phyloP scores from a whole-genome alignment of 2,329 filamentous ascomycete species.

The Xylariomycetidae sp. region DNA sequence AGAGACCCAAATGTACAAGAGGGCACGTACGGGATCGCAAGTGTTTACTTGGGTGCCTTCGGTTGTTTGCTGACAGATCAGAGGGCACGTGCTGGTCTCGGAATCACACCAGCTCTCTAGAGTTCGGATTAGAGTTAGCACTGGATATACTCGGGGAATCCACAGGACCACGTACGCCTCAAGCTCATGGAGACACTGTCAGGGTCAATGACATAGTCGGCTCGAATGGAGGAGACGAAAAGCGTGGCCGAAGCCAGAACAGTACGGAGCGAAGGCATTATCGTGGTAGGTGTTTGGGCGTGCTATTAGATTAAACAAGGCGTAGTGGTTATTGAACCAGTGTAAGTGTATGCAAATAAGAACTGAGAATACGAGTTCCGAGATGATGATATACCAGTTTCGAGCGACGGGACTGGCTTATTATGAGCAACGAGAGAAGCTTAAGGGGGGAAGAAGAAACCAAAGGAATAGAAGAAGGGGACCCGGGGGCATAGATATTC shows the following conservation, averaged over 20 bases:
- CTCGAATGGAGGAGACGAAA: conserved; percentile 46
- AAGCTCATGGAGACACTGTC: conserved; percentile 45
- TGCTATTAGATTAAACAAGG: conserved; percentile 1
- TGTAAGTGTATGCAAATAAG: no score
- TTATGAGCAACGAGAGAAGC: no score
- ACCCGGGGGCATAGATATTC: no score
- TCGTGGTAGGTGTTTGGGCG: conserved; percentile 1
- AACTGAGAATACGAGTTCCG: no score
- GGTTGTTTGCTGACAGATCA: conserved; percentile 61
- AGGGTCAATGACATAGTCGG: conserved; percentile 58
- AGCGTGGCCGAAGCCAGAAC: conserved; percentile 49
- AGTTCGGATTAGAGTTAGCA: conserved; percentile 10
- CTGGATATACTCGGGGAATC: neutral
- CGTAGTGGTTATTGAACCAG: conserved; percentile 11
- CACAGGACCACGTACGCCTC: conserved; percentile 43
- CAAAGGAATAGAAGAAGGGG: no score
- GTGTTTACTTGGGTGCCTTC: conserved; percentile 53
- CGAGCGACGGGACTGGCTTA: no score
- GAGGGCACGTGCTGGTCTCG: conserved; percentile 59
- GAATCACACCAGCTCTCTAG: conserved; percentile 57
- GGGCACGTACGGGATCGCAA: conserved; percentile 56
- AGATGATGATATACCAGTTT: no score
- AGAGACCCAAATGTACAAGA: no score
- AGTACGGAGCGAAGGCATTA: conserved; percentile 53
- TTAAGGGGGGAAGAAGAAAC: no score